Evolutionary conservation across 768 basidiomycete species (phyloP), one percentile per base, ranked within the genome.

Genomic region (Butyriboletus loyo): DNA sequence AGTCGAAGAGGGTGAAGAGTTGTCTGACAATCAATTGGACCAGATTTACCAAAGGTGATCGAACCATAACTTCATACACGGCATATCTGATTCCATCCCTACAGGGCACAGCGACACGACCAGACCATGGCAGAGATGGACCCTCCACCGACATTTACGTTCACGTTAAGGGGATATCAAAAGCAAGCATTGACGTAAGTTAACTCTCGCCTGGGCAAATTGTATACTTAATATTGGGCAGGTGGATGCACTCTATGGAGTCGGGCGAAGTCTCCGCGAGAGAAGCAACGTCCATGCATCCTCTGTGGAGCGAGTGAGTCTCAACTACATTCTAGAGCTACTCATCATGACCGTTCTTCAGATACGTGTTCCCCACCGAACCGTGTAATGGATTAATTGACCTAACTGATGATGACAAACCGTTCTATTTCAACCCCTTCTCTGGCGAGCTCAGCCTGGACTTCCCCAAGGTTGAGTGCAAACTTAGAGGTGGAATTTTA

Each of bases 211-310:
- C 39, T n/a, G 4, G 5, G 13, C 3, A 36, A 31, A 31, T 9
- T 21, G 8, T 37, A 13, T 46, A 37, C 35, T 53, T 31, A 52
- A 19, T 32, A 15, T n/a, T 22, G 30, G 43, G 14, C 52, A 92
- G 90, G 34, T 98, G 95, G 95, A 94, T 97, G 94, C 74, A 84
- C 58, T 87, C 89, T 3, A 75, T 93, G 48, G 96, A 98, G 71
- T 81, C 78, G 2, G 89, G 89, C 4, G 77, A 83, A 19, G 75
- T 77, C 56, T 83, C 87, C 50, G 89, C 83, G 58, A 79, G 87
- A 49, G 80, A 85, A 64, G 79, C 79, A 14, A 75, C 66, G 15
- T 89, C 87, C 5, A 85, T 98, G 80, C 92, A 98, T 68, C 96
- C 96, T 2, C 70, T 98, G 8, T 98, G 95, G 95, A 87, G 87